A percentile compares a stretch with the other conserved stretches of the same genome.
These are phyloP conservation scores for Penicillium taxi DNA, from an alignment of 495 filamentous ascomycete genomes.

Conservation along the genomic window DNA sequence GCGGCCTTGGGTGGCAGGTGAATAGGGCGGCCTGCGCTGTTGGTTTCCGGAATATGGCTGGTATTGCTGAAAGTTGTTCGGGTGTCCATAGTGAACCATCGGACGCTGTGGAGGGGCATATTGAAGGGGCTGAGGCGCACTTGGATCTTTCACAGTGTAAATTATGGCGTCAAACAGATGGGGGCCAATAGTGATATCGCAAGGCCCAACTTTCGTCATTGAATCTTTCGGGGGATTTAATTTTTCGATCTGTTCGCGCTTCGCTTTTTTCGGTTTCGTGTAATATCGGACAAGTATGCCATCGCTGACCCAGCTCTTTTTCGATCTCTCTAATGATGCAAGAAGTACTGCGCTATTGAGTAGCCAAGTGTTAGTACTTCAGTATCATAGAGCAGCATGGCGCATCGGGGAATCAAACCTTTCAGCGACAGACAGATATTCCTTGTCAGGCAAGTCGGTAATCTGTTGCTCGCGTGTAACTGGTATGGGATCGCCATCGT, in stretches of 20 bases:
- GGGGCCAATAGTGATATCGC: slow-evolving; percentile 78
- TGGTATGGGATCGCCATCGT: slow-evolving; percentile 64
- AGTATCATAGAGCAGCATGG: slow-evolving; percentile 1
- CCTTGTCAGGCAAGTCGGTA: slow-evolving; percentile 50
- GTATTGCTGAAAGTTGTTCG: slow-evolving; percentile 44
- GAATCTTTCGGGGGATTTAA: slow-evolving; percentile 79
- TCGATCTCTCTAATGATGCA: slow-evolving; percentile 75
- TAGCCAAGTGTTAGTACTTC: slow-evolving; percentile 9
- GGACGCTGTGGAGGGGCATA: slow-evolving; percentile 47
- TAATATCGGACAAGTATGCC: slow-evolving; percentile 90
- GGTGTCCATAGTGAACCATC: slow-evolving; percentile 64
- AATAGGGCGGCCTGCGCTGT: slow-evolving; percentile 26
- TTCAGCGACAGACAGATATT: slow-evolving; percentile 77
- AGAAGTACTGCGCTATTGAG: slow-evolving; percentile 69
- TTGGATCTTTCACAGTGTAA: slow-evolving; percentile 71
- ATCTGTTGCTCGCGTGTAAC: slow-evolving; percentile 63
- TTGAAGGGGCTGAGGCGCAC: slow-evolving; percentile 41
- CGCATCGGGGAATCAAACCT: slow-evolving; percentile 46
- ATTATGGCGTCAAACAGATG: slow-evolving; percentile 85
- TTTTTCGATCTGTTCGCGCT: slow-evolving; percentile 58
- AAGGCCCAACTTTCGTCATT: slow-evolving; percentile 75
- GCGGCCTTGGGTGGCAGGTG: slow-evolving; percentile 21
- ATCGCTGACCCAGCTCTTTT: slow-evolving; percentile 80
- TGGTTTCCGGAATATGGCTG: slow-evolving; percentile 41
- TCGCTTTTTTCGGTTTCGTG: slow-evolving; percentile 80